phyloP scores from a whole-genome alignment of 2,329 filamentous ascomycete species.

The Trichoderma koningii region DNA sequence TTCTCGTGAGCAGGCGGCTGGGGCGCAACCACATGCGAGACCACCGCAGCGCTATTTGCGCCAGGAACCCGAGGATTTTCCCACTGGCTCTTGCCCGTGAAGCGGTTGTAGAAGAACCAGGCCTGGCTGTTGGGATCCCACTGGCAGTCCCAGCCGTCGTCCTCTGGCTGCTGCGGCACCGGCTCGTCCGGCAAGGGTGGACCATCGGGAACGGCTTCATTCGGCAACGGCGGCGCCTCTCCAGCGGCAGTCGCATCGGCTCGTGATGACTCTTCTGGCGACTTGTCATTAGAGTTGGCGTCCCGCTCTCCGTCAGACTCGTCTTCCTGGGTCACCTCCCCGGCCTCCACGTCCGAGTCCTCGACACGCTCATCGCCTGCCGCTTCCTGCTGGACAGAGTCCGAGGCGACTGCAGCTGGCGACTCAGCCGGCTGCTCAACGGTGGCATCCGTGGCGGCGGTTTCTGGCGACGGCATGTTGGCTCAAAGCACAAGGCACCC shows the following conservation, averaged over 20 bases:
- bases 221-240: conserved; percentile 41
- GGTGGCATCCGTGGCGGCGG: not conserved
- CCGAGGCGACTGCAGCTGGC: conserved; percentile 27
- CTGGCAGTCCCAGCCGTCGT: conserved; percentile 77
- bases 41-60: conserved; percentile 38
- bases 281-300: conserved; percentile 14
- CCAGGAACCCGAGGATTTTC: conserved; percentile 77
- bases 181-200: conserved; percentile 50
- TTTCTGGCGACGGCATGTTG: conserved; percentile 26
- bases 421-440: conserved; percentile 23
- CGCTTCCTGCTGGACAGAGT: conserved; percentile 15
- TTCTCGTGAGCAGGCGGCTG: conserved; percentile 41
- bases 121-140: conserved; percentile 70
- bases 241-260: conserved; percentile 29
- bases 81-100: conserved; percentile 76
- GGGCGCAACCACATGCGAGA: conserved; percentile 29
- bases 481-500: not conserved
- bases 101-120: conserved; percentile 85
- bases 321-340: conserved; percentile 29
- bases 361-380: conserved; percentile 30
- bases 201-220: conserved; percentile 36
- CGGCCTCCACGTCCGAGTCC: conserved; percentile 24
- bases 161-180: conserved; percentile 54
- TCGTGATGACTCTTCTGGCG: conserved; percentile 17
- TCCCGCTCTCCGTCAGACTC: conserved; percentile 29